A percentile compares a stretch with the other conserved stretches of the same genome.
phyloP scores from a whole-genome alignment of 495 filamentous ascomycete species.

The Penicillium daleae region DNA sequence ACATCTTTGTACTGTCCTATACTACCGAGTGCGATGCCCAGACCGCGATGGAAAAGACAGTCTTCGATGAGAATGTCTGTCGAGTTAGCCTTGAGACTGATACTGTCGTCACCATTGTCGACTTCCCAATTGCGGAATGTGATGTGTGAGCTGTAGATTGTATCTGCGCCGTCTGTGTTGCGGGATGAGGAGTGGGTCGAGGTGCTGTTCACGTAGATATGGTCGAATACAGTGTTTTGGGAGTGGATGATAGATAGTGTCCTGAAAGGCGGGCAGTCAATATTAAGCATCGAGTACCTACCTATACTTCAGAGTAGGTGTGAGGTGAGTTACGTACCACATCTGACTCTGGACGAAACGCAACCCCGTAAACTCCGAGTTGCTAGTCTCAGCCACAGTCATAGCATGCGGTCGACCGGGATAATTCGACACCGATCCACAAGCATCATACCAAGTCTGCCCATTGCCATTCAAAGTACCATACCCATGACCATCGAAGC shows the following conservation, averaged over 20 bases:
- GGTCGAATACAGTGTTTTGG: conserved; percentile 37
- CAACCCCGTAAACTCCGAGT: conserved; percentile 34
- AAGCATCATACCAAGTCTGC: conserved; percentile 47
- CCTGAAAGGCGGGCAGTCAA: conserved; percentile 11
- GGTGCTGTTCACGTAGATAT: conserved; percentile 50
- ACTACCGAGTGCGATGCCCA: conserved; percentile 45
- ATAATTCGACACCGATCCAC: conserved; percentile 39
- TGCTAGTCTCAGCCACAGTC: conserved; percentile 42
- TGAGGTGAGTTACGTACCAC: conserved; percentile 18
- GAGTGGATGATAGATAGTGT: conserved; percentile 40
- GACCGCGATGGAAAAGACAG: conserved; percentile 32
- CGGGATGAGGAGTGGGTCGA: conserved; percentile 30
- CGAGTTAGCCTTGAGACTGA: conserved; percentile 46
- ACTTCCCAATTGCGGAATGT: conserved; percentile 37
- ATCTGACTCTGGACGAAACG: conserved; percentile 49
- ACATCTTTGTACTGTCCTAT: conserved; percentile 46
- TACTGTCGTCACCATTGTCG: conserved; percentile 44
- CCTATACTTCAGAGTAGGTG: too few relatives aligned
- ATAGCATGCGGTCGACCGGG: conserved; percentile 49
- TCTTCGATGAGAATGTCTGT: conserved; percentile 42
- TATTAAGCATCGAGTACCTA: neutral
- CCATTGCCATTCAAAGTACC: conserved; percentile 53
- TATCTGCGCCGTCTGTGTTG: conserved; percentile 47
- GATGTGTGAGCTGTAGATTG: conserved; percentile 36
- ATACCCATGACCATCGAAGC: conserved; percentile 38